Evolutionary conservation across 768 basidiomycete genomes (phyloP).

Genomic region (Calocera viscosa): DNA sequence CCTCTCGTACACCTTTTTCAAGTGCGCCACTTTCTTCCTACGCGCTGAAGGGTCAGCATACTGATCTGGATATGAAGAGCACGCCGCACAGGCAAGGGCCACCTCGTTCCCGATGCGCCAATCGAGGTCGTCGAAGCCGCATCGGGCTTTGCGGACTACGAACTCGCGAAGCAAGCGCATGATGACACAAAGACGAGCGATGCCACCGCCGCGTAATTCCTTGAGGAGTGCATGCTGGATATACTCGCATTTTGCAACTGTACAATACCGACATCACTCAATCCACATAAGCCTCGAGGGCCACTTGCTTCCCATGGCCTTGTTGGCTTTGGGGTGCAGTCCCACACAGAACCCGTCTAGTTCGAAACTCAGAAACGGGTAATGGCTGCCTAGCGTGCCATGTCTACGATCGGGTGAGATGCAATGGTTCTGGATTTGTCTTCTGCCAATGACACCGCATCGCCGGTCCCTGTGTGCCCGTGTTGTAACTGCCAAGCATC

Average conservation of each 20-base stretch:
- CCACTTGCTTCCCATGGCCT: too few species aligned
- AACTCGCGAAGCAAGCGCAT: constrained; percentile 20
- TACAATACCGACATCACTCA: neutral
- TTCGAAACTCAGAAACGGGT: too few species aligned
- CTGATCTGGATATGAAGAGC: constrained; percentile 42
- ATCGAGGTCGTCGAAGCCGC: constrained; percentile 70
- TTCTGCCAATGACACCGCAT: too few species aligned
- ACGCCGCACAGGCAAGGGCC: constrained; percentile 69
- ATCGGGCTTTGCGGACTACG: constrained; percentile 41
- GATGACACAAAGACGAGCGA: neutral
- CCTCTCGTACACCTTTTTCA: constrained; percentile 95
- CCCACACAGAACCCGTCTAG: too few species aligned
- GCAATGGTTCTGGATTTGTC: too few species aligned
- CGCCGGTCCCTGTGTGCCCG: too few species aligned
- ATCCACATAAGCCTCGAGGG: too few species aligned
- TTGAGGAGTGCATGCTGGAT: too few species aligned
- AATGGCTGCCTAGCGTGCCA: too few species aligned
- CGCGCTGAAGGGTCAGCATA: neutral
- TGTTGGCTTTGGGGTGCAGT: too few species aligned
- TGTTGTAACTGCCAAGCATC: too few species aligned
- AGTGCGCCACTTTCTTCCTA: constrained; percentile 35
- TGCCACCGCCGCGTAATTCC: neutral
- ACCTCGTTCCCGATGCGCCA: constrained; percentile 80
- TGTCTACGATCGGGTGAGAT: too few species aligned
- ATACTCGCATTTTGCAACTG: neutral